Percentiles rank a stretch among this genome's conserved stretches.
Evolutionary conservation across 805 yeast species (phyloP).

Genomic region (Myxozyma neotropica): DNA sequence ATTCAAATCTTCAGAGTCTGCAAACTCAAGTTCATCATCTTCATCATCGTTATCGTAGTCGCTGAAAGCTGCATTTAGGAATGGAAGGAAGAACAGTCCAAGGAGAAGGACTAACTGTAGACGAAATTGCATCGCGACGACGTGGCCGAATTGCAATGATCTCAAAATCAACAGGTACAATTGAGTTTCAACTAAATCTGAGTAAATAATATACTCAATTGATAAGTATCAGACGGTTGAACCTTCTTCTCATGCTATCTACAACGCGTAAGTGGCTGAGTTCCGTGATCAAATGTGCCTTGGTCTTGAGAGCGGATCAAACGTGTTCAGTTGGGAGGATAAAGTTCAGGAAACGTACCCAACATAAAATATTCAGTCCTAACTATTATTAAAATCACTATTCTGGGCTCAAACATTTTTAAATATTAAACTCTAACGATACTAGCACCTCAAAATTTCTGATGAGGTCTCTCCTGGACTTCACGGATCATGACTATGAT

Average conservation of each 20-base stretch:
- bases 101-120: neutral
- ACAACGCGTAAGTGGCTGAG: too few species aligned
- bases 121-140: neutral
- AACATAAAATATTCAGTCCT: neutral
- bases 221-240: neutral
- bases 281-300: too few species aligned
- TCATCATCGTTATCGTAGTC: slow-evolving; percentile 11
- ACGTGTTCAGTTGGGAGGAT: slow-evolving; percentile 8
- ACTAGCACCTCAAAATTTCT: neutral
- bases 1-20: neutral
- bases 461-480: neutral
- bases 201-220: neutral
- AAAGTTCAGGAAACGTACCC: neutral
- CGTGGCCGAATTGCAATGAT: neutral
- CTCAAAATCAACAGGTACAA: neutral
- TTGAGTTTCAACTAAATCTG: neutral
- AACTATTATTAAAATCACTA: neutral
- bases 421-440: neutral
- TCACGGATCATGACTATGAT: neutral
- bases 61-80: neutral
- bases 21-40: slow-evolving; percentile 1
- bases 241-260: neutral
- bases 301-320: neutral
- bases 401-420: neutral
- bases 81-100: neutral